phyloP scores from a whole-genome alignment of 108 stramenopile species.

The Poteriospumella lacustris region DNA sequence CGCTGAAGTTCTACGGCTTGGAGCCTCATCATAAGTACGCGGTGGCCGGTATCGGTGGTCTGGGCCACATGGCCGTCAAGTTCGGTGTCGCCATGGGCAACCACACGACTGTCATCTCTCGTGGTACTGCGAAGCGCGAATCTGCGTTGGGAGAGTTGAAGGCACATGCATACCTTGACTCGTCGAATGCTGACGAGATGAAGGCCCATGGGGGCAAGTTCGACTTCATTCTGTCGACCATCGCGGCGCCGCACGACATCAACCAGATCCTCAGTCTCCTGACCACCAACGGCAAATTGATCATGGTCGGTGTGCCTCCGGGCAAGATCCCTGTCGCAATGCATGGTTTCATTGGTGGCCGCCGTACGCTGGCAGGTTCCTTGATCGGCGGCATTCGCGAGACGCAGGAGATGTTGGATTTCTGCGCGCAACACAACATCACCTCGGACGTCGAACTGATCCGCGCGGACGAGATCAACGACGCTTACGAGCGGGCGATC shows the following conservation, averaged over 20 bases:
- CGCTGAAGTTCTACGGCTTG: too few species aligned
- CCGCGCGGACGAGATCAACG: background rate
- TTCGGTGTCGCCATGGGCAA: conserved; percentile 17
- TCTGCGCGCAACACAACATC: conserved; percentile 54
- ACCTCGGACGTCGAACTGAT: conserved; percentile 44
- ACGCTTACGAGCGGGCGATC: conserved; percentile 7
- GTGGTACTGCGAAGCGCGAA: background rate
- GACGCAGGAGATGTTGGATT: conserved; percentile 59
- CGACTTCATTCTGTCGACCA: conserved; percentile 22
- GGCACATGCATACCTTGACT: too few species aligned
- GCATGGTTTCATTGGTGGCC: background rate
- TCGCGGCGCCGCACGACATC: conserved; percentile 1
- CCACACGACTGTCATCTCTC: conserved; percentile 1
- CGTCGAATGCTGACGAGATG: too few species aligned
- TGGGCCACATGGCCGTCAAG: conserved; percentile 32
- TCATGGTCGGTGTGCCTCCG: conserved; percentile 23
- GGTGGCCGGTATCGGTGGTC: conserved; percentile 23
- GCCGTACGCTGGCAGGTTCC: background rate
- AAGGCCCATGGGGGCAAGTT: background rate
- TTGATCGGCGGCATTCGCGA: conserved; percentile 47
- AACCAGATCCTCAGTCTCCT: background rate
- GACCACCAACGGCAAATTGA: background rate
- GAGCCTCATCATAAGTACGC: too few species aligned
- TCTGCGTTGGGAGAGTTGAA: background rate
- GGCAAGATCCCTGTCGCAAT: too few species aligned